Conservation (phyloP, 345 rosid genomes). For the Melaleuca quinquenervia region DNA sequence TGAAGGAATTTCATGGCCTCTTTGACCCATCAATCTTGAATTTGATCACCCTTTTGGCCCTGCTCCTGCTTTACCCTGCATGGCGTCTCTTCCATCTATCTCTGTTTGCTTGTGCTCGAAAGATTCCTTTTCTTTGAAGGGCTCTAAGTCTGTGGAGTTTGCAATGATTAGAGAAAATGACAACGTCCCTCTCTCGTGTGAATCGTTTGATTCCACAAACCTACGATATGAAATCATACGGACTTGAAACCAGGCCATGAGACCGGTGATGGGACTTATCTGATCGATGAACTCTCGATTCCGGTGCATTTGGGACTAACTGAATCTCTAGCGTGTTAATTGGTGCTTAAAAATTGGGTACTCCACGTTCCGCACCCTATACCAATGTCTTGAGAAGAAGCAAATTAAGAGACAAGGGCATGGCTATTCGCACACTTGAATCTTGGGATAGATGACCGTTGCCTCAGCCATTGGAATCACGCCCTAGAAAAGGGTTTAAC, state of each 20-base stretch:
- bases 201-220: neutral
- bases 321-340: neutral
- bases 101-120: neutral
- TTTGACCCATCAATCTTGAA: slow-evolving; percentile 15
- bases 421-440: neutral
- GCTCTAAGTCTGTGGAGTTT: neutral
- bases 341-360: neutral
- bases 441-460: neutral
- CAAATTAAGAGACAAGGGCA: neutral
- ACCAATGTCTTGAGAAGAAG: neutral
- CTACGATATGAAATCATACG: neutral
- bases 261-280: neutral
- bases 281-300: too few relatives aligned
- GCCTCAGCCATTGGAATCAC: neutral
- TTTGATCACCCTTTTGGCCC: slow-evolving; percentile 4
- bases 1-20: slow-evolving; percentile 16
- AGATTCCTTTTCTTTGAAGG: neutral
- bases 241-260: neutral
- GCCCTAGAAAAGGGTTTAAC: neutral
- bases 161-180: neutral
- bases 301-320: neutral
- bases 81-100: neutral
- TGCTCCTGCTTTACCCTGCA: slow-evolving; percentile 40
- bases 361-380: neutral
- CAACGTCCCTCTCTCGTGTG: neutral